A percentile compares a stretch with the other conserved stretches of the same genome.
These are phyloP conservation scores for Friedmanniomyces endolithicus DNA, from an alignment of 495 filamentous ascomycete species.

Conservation along the genomic window DNA sequence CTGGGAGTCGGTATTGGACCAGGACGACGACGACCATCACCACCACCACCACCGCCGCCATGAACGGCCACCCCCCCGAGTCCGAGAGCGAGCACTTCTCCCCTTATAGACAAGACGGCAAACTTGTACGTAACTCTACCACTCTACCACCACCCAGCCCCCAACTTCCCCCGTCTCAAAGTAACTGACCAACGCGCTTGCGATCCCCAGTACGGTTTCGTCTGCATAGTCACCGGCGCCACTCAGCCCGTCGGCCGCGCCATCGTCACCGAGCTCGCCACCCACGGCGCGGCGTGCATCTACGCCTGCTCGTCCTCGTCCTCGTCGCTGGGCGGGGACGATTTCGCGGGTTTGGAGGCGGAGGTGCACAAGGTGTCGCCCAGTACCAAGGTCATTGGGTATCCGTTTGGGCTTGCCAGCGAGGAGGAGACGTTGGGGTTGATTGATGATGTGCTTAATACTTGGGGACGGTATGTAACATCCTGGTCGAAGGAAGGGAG, in stretches of 20 bases:
- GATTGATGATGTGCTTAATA: constrained; percentile 49
- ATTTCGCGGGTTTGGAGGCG: constrained; percentile 26
- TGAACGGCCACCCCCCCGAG: neutral
- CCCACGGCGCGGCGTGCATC: constrained; percentile 51
- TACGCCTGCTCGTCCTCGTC: constrained; percentile 36
- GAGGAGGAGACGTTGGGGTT: constrained; percentile 48
- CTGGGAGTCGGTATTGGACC: too few species aligned
- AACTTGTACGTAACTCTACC: constrained; percentile 37
- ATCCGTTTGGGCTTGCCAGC: constrained; percentile 41
- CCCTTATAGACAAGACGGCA: constrained; percentile 47
- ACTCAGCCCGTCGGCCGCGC: constrained; percentile 46
- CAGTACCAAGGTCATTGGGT: constrained; percentile 46
- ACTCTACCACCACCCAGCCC: too few species aligned
- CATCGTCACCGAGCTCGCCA: constrained; percentile 45
- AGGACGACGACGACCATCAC: too few species aligned
- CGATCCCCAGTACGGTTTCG: constrained; percentile 41
- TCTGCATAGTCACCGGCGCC: constrained; percentile 50
- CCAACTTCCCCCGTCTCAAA: too few species aligned
- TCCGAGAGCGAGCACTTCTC: constrained; percentile 36
- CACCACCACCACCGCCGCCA: neutral
- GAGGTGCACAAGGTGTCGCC: constrained; percentile 31
- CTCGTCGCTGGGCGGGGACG: too few species aligned
- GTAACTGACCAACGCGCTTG: too few species aligned
- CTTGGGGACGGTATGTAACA: constrained; percentile 35
- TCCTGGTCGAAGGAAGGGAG: neutral